Evolutionary conservation across 306 rosid species (phyloP), one percentile per base, ranked within the genome.

Genomic region (Fragaria vesca): DNA sequence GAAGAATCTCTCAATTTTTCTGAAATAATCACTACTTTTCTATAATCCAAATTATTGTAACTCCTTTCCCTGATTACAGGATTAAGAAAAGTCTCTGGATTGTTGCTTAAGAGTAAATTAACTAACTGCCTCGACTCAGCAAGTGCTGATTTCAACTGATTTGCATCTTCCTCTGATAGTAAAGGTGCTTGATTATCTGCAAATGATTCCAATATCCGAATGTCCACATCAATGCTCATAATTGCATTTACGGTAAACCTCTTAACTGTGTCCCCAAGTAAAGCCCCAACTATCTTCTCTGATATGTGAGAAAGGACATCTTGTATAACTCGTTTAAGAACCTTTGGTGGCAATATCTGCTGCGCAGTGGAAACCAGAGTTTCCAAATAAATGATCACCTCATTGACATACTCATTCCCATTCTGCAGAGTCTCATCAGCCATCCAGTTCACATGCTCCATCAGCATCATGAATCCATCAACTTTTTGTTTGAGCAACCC

Each of bases 1-100:
- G 99, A 91, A 80, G 96, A 86, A 84, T 96, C 99, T 85, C 84
- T 91, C 80, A 96, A 83, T 79, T 96, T 93, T 75, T 96, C 98
- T 63, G 98, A 91, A 85, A 96, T 83, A 30, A 85, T 71, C 75
- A 91, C 79, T 38, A 96, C 94, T 90, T 88, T 96, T 90, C 89
- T 85, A 90, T 88, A 76, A 84, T 96, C 99, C 83, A 95, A 83
- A 70, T 89, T 75, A 78, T 84, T 78, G 90, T 91, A 96, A 82
- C 97, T 93, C 85, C 97, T 90, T 88, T 93, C 99, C 79, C 99
- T 88, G 78, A 96, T 96, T 73, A 96, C 99, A 32, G 99, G 86
- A 81, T 96, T 93, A 81, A 96, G 86, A 79, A 87, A 96, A 84
- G 88, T 96, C 84, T 96, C 99, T 0, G 99, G 99, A 80, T 91